A percentile compares a stretch with the other conserved stretches of the same genome.
Conservation (phyloP, 1,139 yeast species). For the Diutina rugosa region DNA sequence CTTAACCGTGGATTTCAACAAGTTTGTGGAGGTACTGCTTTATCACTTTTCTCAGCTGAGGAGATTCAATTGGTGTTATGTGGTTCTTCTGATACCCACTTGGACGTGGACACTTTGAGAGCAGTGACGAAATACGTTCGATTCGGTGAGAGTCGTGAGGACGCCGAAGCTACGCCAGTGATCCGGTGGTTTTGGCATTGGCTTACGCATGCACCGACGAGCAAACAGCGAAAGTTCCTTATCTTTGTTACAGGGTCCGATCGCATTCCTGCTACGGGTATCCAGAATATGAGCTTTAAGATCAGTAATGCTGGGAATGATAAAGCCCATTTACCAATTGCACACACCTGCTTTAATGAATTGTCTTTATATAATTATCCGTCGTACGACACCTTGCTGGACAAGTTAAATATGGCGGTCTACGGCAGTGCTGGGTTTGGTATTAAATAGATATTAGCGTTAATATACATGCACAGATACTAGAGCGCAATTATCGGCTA, state of each 20-base stretch:
- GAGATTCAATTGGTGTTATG: constrained; percentile 71
- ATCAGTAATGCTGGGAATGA: constrained; percentile 38
- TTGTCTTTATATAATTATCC: constrained; percentile 60
- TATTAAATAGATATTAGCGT: constrained; percentile 27
- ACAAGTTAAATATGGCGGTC: constrained; percentile 54
- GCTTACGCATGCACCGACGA: constrained; percentile 30
- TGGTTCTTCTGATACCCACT: constrained; percentile 55
- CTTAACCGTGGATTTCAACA: constrained; percentile 60
- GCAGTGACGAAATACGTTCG: constrained; percentile 58
- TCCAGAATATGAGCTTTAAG: constrained; percentile 58
- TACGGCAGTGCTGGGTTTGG: constrained; percentile 82
- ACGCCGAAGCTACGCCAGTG: constrained; percentile 21
- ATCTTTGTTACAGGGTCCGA: constrained; percentile 85
- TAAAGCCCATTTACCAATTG: constrained; percentile 52
- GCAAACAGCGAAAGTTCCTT: constrained; percentile 48
- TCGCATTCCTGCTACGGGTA: constrained; percentile 85
- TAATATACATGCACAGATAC: background rate
- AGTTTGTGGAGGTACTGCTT: constrained; percentile 72
- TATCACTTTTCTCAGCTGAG: constrained; percentile 64
- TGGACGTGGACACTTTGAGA: constrained; percentile 56
- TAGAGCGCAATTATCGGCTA: background rate
- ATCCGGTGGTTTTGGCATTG: constrained; percentile 83
- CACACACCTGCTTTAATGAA: constrained; percentile 93
- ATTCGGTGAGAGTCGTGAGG: background rate
- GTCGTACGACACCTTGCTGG: constrained; percentile 34